Conservation (phyloP, 805 yeast genomes). For the Zygotorulaspora florentina region DNA sequence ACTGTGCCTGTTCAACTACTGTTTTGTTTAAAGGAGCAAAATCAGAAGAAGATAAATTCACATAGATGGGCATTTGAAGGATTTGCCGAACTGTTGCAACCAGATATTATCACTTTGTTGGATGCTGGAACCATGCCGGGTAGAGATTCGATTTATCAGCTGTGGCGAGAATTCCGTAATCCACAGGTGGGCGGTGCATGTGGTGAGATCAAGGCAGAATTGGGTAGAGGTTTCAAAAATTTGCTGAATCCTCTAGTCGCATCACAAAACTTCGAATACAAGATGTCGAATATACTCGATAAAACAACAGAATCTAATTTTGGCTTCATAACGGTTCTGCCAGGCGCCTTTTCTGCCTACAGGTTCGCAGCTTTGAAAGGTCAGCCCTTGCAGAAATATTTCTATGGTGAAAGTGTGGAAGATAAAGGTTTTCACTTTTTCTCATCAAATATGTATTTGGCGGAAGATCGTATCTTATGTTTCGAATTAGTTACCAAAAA, state of each 20-base stretch:
- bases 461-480: slow-evolving; percentile 94
- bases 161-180: slow-evolving; percentile 81
- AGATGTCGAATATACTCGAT: slow-evolving; percentile 90
- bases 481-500: slow-evolving; percentile 90
- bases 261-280: slow-evolving; percentile 95
- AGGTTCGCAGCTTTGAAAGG: slow-evolving; percentile 81
- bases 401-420: slow-evolving; percentile 81
- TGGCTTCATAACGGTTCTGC: slow-evolving; percentile 91
- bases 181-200: slow-evolving; percentile 94
- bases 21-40: slow-evolving; percentile 86
- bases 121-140: slow-evolving; percentile 96
- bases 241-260: slow-evolving; percentile 86
- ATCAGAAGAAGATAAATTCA: slow-evolving; percentile 85
- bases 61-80: slow-evolving; percentile 98
- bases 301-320: slow-evolving; percentile 94
- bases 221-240: slow-evolving; percentile 56
- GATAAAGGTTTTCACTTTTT: slow-evolving; percentile 73
- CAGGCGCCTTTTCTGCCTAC: slow-evolving; percentile 96
- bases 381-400: slow-evolving; percentile 80
- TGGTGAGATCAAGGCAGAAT: slow-evolving; percentile 88
- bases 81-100: slow-evolving; percentile 75
- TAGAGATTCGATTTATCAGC: slow-evolving; percentile 73
- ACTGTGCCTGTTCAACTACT: slow-evolving; percentile 83
- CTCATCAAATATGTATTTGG: slow-evolving; percentile 93
- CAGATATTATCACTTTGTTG: slow-evolving; percentile 74